Percentiles rank a stretch among this genome's conserved stretches.
Conservation (phyloP, 2,329 filamentous ascomycete species). For the Phaeosphaeria sp. region DNA sequence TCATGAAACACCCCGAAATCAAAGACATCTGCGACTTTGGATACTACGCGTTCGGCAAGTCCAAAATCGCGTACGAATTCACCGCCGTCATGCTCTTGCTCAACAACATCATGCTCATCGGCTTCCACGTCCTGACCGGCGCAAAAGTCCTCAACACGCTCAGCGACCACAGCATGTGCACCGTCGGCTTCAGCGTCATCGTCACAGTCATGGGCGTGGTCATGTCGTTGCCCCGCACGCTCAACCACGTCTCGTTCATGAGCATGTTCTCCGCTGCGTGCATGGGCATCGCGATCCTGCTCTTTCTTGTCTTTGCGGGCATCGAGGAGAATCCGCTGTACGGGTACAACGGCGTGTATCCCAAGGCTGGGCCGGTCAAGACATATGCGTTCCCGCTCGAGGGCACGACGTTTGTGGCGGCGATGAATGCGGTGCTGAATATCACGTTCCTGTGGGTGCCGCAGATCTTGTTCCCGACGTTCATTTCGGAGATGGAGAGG, state of each 20-base stretch:
- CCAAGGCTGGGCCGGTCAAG: slow-evolving; percentile 63
- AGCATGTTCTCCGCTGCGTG: slow-evolving; percentile 81
- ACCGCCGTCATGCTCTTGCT: slow-evolving; percentile 86
- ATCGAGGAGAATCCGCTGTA: slow-evolving; percentile 71
- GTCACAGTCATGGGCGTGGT: slow-evolving; percentile 76
- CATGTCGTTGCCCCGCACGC: slow-evolving; percentile 85
- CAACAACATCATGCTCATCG: slow-evolving; percentile 89
- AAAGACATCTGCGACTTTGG: slow-evolving; percentile 93
- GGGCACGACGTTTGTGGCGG: slow-evolving; percentile 79
- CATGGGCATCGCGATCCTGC: slow-evolving; percentile 84
- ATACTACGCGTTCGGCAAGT: slow-evolving; percentile 87
- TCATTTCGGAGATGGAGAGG: slow-evolving; percentile 90
- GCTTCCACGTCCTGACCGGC: slow-evolving; percentile 55
- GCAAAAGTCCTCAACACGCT: slow-evolving; percentile 47
- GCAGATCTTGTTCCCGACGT: slow-evolving; percentile 89
- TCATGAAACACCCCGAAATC: slow-evolving; percentile 84
- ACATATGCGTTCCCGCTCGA: slow-evolving; percentile 71
- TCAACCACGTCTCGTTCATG: slow-evolving; percentile 77
- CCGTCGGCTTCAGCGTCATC: slow-evolving; percentile 78
- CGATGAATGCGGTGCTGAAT: slow-evolving; percentile 88
- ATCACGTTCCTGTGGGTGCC: slow-evolving; percentile 96
- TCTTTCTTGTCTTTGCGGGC: slow-evolving; percentile 81
- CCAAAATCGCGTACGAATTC: slow-evolving; percentile 70
- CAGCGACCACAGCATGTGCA: slow-evolving; percentile 73
- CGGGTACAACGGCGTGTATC: slow-evolving; percentile 64